A percentile compares a stretch with the other conserved stretches of the same genome.
Conservation (phyloP, 148 eudicot species). For the Selenicereus undatus region DNA sequence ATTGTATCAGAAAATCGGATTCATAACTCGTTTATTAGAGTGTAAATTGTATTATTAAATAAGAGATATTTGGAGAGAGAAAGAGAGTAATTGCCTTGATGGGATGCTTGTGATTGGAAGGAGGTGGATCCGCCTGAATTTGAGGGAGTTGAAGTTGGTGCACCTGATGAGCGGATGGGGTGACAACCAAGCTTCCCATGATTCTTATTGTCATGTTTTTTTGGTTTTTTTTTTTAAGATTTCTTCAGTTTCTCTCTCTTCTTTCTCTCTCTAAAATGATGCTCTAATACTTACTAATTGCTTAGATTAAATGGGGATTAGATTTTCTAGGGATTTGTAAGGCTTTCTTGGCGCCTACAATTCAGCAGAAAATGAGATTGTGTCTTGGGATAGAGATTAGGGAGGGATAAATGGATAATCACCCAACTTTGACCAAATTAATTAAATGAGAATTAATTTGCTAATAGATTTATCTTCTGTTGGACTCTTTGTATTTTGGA, state of each 20-base stretch:
- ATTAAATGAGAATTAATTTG: too few relatives aligned
- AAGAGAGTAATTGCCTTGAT: constrained; percentile 18
- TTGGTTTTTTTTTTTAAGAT: too few relatives aligned
- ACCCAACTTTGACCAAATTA: constrained; percentile 5
- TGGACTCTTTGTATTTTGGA: not conserved
- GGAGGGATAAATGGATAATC: too few relatives aligned
- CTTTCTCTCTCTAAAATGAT: not conserved
- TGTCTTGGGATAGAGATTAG: not conserved
- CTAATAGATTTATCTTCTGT: not conserved
- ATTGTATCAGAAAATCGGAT: not conserved
- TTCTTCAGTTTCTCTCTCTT: not conserved
- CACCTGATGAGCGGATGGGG: not conserved
- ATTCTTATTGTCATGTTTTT: constrained; percentile 28
- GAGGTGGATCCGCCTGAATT: constrained; percentile 7
- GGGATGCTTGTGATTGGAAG: constrained; percentile 29
- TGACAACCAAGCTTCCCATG: constrained; percentile 2
- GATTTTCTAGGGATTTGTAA: not conserved
- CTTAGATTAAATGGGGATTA: not conserved
- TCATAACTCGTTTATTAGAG: not conserved
- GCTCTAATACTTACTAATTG: not conserved
- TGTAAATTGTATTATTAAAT: too few relatives aligned
- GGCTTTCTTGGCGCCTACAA: constrained; percentile 3
- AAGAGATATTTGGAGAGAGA: not conserved
- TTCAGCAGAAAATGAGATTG: not conserved
- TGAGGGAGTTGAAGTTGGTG: constrained; percentile 2